phyloP scores from a whole-genome alignment of 257 asterid genomes.

The Anisodus tanguticus region DNA sequence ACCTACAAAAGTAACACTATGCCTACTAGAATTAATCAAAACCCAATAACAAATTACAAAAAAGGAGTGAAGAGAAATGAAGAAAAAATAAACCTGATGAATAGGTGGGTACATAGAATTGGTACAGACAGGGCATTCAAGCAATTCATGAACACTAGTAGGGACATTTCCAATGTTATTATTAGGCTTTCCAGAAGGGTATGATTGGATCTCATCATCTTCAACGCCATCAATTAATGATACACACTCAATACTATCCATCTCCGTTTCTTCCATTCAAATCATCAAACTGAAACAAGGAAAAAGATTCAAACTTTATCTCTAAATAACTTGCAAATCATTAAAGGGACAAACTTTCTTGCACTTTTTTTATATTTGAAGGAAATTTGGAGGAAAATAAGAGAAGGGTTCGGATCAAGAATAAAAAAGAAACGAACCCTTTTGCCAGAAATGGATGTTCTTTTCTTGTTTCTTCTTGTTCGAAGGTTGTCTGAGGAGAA shows the following conservation, averaged over 20 bases:
- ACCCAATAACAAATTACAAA: neutral
- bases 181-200: conserved; percentile 48
- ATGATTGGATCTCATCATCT: conserved; percentile 75
- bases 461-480: conserved; percentile 29
- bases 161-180: conserved; percentile 58
- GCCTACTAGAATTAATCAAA: neutral
- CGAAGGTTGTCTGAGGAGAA: conserved; percentile 38
- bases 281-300: neutral
- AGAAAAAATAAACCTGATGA: conserved; percentile 64
- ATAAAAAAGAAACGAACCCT: conserved; percentile 19
- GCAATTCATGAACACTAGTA: conserved; percentile 80
- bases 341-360: neutral
- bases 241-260: conserved; percentile 73
- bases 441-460: conserved; percentile 36
- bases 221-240: conserved; percentile 71
- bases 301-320: neutral
- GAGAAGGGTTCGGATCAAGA: conserved; percentile 22
- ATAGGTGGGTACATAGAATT: conserved; percentile 94
- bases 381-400: neutral
- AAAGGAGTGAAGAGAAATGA: neutral
- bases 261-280: conserved; percentile 48
- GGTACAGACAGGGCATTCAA: conserved; percentile 90
- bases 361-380: no score
- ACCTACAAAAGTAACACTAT: no score
- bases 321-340: conserved; percentile 21